Evolutionary conservation across 306 rosid species (phyloP), one percentile per base, ranked within the genome.

Genomic region (Myrica gale): DNA sequence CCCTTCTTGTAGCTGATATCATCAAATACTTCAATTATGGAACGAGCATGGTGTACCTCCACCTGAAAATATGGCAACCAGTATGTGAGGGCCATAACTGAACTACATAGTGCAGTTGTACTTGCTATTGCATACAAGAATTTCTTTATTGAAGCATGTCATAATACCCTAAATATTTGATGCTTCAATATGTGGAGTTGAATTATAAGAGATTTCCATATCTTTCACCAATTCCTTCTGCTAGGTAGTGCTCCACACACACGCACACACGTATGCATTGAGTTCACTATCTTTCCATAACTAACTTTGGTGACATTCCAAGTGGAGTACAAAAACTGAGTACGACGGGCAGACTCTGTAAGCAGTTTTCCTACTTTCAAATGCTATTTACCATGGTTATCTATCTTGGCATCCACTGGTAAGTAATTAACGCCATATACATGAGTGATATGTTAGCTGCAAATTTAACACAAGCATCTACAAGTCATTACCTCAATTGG

Each of bases 1-100:
- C 95, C 90, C 72, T 88, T 90, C n/a, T 79, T 21, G 82, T 90
- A 88, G 85, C 90, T 81, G 52, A 90, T 81, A 21, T 81, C 87
- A 78, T 90, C 89, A 32, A 86, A 88, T 48, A 83, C 45, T 75
- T 90, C 90, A 37, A 74, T 70, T 72, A 88, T 79, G 20, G 89
- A 88, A 37, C 85, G 84, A 74, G 92, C 92, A 52, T 74, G 84
- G 37, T 77, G 79, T 77, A 90, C 73, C 71, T 86, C 89, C 62
- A 90, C 88, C 92, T 90, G 88, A 45, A 82, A 76, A 63, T 37
- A 68, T 68, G 69, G 21, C 61, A 80, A 67, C 48, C 70, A 60
- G 55, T 6, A 53, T 63, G 58, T 10, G 39, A 69, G 7, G 48
- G 17, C 21, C 11, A 68, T 39, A 73, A 41, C 72, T 20, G 37